Conservation (phyloP, 306 rosid species). For the Gillenia trifoliata region DNA sequence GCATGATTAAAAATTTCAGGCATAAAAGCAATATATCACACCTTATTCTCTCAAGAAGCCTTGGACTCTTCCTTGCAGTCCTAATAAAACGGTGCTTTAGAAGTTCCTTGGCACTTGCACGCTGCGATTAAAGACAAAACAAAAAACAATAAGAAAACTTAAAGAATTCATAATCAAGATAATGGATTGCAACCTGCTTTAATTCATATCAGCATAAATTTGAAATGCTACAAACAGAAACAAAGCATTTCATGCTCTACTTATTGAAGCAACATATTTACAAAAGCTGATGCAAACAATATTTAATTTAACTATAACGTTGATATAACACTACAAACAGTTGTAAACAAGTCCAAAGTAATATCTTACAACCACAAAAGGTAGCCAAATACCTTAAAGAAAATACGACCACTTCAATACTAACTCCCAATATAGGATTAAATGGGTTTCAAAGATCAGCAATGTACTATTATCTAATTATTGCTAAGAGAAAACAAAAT, state of each 20-base stretch:
- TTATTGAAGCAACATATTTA: background rate
- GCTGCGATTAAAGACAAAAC: conserved; percentile 49
- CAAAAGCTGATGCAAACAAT: background rate
- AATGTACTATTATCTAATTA: background rate
- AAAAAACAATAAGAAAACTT: background rate
- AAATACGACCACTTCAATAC: background rate
- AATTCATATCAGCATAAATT: background rate
- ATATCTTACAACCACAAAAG: background rate
- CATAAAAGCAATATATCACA: conserved; percentile 13
- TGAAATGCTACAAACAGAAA: background rate
- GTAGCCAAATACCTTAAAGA: background rate
- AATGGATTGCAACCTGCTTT: background rate
- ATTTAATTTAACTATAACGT: background rate
- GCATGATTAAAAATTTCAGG: background rate
- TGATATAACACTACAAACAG: background rate
- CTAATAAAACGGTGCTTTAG: conserved; percentile 86
- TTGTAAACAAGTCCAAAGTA: background rate
- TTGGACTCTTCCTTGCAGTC: conserved; percentile 80
- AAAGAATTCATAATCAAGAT: background rate
- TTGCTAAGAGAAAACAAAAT: background rate
- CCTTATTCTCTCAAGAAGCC: conserved; percentile 97
- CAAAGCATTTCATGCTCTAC: background rate
- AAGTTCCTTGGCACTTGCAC: conserved; percentile 97
- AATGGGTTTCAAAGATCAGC: background rate
- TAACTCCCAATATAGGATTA: background rate